Percentiles rank a stretch among this genome's conserved stretches.
phyloP scores from a whole-genome alignment of 495 filamentous ascomycete species.

The Annulohypoxylon nitens region DNA sequence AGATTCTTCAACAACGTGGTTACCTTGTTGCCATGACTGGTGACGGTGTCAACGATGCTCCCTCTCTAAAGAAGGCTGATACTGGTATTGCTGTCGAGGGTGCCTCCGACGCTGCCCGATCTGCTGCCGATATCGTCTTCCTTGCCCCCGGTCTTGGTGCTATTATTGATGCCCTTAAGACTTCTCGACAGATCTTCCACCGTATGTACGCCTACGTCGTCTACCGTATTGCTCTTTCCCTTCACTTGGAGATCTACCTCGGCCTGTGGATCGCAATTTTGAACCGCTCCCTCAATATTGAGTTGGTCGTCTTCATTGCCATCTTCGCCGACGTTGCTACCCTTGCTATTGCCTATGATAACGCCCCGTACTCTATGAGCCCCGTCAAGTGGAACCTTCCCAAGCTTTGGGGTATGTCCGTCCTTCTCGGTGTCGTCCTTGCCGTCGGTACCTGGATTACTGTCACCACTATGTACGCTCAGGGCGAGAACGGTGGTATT shows the following conservation, averaged over 20 bases:
- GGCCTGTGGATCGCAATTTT: conserved; percentile 91
- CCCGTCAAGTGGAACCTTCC: conserved; percentile 96
- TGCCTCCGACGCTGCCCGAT: conserved; percentile 91
- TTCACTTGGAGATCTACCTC: conserved; percentile 90
- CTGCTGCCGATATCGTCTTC: conserved; percentile 95
- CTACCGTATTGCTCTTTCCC: conserved; percentile 92
- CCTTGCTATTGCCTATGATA: conserved; percentile 92
- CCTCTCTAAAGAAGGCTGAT: conserved; percentile 96
- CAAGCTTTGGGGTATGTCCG: conserved; percentile 91
- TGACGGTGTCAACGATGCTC: conserved; percentile 97
- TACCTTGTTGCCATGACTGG: conserved; percentile 98
- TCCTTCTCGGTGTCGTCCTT: conserved; percentile 83
- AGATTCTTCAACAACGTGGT: conserved; percentile 96
- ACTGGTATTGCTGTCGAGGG: conserved; percentile 95
- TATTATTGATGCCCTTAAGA: conserved; percentile 94
- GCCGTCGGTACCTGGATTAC: conserved; percentile 88
- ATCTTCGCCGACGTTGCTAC: conserved; percentile 97
- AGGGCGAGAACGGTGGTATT: conserved; percentile 78
- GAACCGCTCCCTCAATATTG: conserved; percentile 84
- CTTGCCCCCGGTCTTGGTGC: conserved; percentile 89
- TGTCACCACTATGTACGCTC: conserved; percentile 79
- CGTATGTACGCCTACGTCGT: conserved; percentile 98
- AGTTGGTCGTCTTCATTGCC: conserved; percentile 91
- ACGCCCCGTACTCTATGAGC: conserved; percentile 85
- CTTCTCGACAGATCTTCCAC: conserved; percentile 94